phyloP scores from a whole-genome alignment of 495 filamentous ascomycete genomes.

The Hyaloscypha finlandica region DNA sequence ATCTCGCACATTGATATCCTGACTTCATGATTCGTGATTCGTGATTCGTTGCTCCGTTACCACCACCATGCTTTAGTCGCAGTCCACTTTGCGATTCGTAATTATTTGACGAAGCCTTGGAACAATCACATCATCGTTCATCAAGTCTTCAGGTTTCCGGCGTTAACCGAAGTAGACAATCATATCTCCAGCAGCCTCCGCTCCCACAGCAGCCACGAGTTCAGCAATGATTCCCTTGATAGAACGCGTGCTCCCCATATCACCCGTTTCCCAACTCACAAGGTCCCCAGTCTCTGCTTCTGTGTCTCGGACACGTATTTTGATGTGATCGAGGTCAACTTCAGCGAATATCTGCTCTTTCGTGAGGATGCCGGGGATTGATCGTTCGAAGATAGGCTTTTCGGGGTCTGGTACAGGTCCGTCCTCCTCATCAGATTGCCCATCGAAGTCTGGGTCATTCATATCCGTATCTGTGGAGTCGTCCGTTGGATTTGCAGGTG shows the following conservation, averaged over 20 bases:
- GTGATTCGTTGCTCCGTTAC: too few relatives aligned
- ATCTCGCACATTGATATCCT: too few relatives aligned
- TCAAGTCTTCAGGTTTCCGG: too few relatives aligned
- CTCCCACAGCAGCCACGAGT: conserved; percentile 74
- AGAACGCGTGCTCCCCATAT: conserved; percentile 49
- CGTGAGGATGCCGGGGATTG: conserved; percentile 79
- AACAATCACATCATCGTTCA: too few relatives aligned
- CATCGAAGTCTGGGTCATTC: background rate
- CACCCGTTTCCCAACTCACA: conserved; percentile 64
- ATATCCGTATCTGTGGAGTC: background rate
- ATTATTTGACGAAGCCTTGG: too few relatives aligned
- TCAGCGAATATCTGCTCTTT: conserved; percentile 56
- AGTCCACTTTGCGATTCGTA: too few relatives aligned
- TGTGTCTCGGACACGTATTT: conserved; percentile 35
- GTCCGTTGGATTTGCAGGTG: background rate
- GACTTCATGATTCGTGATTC: too few relatives aligned
- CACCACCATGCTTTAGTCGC: too few relatives aligned
- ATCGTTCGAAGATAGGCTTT: conserved; percentile 62
- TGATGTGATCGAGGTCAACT: conserved; percentile 62
- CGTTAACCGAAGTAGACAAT: conserved; percentile 38
- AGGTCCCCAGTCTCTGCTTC: conserved; percentile 52
- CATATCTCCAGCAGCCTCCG: conserved; percentile 61
- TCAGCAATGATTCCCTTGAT: conserved; percentile 73
- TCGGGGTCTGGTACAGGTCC: conserved; percentile 34
- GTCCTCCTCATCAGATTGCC: conserved; percentile 28